Percentiles rank a stretch among this genome's conserved stretches.
Conservation (phyloP, 768 basidiomycete species). For the Mycena vulgaris region DNA sequence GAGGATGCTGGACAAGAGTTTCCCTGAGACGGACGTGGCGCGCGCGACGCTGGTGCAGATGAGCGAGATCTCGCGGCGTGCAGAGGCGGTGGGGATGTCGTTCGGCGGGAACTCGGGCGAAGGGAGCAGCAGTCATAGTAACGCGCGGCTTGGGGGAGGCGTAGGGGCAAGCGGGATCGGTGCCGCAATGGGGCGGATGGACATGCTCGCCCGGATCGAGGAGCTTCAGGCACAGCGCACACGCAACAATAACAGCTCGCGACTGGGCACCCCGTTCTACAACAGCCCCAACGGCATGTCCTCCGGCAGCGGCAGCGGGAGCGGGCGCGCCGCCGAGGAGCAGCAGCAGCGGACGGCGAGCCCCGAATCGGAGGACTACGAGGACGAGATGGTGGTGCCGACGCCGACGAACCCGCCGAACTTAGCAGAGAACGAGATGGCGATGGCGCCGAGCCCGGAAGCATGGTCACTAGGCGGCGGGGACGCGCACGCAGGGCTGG, state of each 20-base stretch:
- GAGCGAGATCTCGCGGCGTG: conserved; percentile 83
- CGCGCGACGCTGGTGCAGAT: conserved; percentile 81
- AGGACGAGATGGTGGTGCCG: conserved; percentile 36
- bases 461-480: conserved; percentile 24
- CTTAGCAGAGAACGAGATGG: conserved; percentile 45
- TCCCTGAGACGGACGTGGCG: conserved; percentile 72
- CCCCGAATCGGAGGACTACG: conserved; percentile 35
- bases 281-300: conserved; percentile 11
- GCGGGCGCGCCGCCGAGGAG: conserved; percentile 8
- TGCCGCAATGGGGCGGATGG: conserved; percentile 51
- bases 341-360: conserved; percentile 18
- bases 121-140: conserved; percentile 19
- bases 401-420: conserved; percentile 40
- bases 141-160: conserved; percentile 15
- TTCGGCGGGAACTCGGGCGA: conserved; percentile 35
- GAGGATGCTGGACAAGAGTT: conserved; percentile 56
- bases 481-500: conserved; percentile 74
- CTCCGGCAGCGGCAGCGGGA: not conserved
- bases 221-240: conserved; percentile 63
- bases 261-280: conserved; percentile 24
- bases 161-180: conserved; percentile 41
- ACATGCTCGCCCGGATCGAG: conserved; percentile 67
- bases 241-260: conserved; percentile 16
- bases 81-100: conserved; percentile 52
- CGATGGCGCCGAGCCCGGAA: conserved; percentile 36